phyloP scores from a whole-genome alignment of 805 yeast genomes.

The Monosporozyma solicola region DNA sequence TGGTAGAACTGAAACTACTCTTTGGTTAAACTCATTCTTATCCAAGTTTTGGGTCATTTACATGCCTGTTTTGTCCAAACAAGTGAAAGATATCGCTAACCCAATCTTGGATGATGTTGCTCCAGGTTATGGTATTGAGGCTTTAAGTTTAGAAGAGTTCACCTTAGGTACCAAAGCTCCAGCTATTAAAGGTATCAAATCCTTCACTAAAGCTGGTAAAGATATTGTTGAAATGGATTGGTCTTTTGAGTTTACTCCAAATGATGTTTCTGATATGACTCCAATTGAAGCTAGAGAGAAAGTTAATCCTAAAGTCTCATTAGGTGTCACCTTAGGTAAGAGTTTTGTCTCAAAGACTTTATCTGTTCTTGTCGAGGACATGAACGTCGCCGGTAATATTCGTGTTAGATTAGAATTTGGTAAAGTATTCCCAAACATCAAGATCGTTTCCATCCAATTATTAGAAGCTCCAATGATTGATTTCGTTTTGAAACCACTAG shows the following conservation, averaged over 20 bases:
- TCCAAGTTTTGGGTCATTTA: conserved; percentile 82
- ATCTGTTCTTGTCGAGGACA: conserved; percentile 74
- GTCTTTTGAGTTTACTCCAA: conserved; percentile 74
- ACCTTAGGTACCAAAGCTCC: conserved; percentile 80
- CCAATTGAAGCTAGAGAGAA: conserved; percentile 60
- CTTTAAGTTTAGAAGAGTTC: conserved; percentile 62
- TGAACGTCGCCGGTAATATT: conserved; percentile 66
- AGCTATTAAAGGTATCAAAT: conserved; percentile 57
- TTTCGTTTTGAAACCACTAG: conserved; percentile 75
- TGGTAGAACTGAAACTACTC: conserved; percentile 60
- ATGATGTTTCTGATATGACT: conserved; percentile 78
- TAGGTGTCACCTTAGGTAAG: conserved; percentile 75
- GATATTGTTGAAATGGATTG: conserved; percentile 75
- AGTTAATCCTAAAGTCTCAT: conserved; percentile 70
- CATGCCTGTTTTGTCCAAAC: conserved; percentile 77
- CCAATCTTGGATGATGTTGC: conserved; percentile 59
- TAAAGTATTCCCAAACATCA: conserved; percentile 69
- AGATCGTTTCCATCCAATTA: conserved; percentile 59
- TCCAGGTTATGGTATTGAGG: conserved; percentile 79
- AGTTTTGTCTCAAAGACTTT: conserved; percentile 67
- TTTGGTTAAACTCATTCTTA: conserved; percentile 70
- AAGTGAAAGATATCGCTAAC: conserved; percentile 63
- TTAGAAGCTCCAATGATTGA: conserved; percentile 73
- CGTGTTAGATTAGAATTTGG: conserved; percentile 53
- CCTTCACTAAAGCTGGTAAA: conserved; percentile 60